Conservation (phyloP, 129 eudicot species). For the Pseudognaphalium luteoalbum region DNA sequence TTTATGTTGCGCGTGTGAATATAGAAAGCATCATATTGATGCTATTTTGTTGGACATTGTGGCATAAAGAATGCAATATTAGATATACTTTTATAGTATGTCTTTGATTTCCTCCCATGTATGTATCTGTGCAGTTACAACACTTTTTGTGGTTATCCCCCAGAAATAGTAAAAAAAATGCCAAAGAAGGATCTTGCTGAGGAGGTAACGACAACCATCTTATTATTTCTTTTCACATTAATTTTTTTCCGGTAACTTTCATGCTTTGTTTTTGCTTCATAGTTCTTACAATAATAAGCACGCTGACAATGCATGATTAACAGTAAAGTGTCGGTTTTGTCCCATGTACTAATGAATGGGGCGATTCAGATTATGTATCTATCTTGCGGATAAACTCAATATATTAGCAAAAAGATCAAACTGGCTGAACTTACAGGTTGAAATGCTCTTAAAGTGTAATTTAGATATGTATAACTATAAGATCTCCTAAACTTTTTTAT, state of each 20-base stretch:
- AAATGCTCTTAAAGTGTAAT: neutral
- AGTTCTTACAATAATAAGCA: neutral
- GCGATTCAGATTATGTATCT: neutral
- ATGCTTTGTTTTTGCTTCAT: neutral
- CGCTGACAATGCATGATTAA: neutral
- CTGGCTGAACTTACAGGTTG: neutral
- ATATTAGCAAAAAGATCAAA: neutral
- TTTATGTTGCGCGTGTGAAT: neutral
- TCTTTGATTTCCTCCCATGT: conserved; percentile 5
- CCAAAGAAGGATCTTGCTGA: conserved; percentile 99
- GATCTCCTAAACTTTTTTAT: neutral
- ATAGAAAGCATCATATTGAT: neutral
- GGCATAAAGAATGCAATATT: neutral
- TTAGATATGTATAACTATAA: neutral
- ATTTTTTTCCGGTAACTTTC: neutral
- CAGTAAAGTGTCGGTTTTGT: too few relatives aligned
- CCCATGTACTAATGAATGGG: too few relatives aligned
- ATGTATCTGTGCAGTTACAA: conserved; percentile 56
- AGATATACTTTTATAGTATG: neutral
- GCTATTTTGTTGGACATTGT: neutral
- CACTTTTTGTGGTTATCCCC: conserved; percentile 93
- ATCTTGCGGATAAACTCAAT: neutral
- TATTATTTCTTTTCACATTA: neutral
- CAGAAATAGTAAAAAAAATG: conserved; percentile 96
- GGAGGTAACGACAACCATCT: conserved; percentile 55